Evolutionary conservation across 495 filamentous ascomycete genomes (phyloP), one percentile per base, ranked within the genome.

Genomic region (Penicillium cataractarum): DNA sequence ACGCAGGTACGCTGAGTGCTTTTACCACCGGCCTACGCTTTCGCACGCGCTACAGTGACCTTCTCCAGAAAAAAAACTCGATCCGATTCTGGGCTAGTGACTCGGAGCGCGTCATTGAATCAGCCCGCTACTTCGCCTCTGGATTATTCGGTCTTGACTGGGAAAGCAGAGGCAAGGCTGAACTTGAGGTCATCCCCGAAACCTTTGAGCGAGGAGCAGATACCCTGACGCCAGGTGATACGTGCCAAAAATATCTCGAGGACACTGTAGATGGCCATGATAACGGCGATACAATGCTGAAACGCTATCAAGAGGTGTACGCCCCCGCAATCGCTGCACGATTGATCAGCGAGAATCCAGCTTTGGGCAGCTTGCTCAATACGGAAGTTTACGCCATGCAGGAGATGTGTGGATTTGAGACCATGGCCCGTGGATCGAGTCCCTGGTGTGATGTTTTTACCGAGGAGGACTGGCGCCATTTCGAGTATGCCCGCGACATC

Each of bases 401-500:
- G 19, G 42, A 46, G 42, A 46, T 46, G 42, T 46, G 42, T 46
- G 42, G 42, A 2, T 46, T 46, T 5, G 42, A 46, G 42, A 46
- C 42, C 21, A 46, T 46, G 42, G 80, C 80, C 1, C 74, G 83
- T 56, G 86, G 85, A 26, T 74, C 70, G 21, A 86, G 82, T 65
- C 78, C 72, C 13, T 88, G 86, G 84, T 88, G 84, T 58, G 74
- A 80, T 53, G 75, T 86, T 5, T 88, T 88, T 69, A 84, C 79
- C 1, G 74, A 77, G 46, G 65, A 80, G 7, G 86, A 88, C 48
- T 87, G 84, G 84, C 59, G 77, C 17, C 69, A 77, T 54, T 88
- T 86, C 64, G 86, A 84, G 69, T 88, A 88, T 62, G 86, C 84
- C 19, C 79, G 86, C 26, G 86, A 88, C 65, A 29, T 88, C 13